Base-by-base conservation (phyloP, 2,329 filamentous ascomycete species). In the Hypoxylon sp. region DNA sequence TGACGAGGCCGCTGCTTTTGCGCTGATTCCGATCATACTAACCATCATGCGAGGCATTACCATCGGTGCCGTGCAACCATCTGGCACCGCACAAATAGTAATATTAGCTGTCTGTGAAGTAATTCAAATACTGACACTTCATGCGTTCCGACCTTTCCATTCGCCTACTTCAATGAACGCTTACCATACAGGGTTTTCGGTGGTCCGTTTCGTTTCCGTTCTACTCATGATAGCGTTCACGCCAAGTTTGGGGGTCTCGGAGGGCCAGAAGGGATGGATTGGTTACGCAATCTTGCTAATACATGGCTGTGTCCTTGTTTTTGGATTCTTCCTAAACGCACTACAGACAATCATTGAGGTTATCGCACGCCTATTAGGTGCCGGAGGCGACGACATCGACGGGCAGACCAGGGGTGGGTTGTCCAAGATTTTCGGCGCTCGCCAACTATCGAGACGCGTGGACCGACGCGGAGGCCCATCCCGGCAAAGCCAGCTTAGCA, bases 81-180 rank as follows among this genome's bases (percentile, higher is more conserved):
- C 93, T 35, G 96, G 96, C 6, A 94, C 98, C 62, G 94, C 94
- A 2, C 96, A 99, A 80, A 88, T 99, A 62, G 92, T 98, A 24
- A 85, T 98, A 47, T 86, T 99, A 42, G 94, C 94, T 27, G 95
- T 98, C 60, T 98, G 94, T 79, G 96, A 99, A 81, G 92, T 98
- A 69, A 91, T 98, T 35, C 89, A 94, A 65, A 89, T 98, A 37
- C 84, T 98, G 48, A 95, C 94, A 0, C 83, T 98, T 3, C 91
- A 96, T 74, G 93, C 93, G 6, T 97, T 98, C 82, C 90, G 92
- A 15, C 96, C 96, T 0, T 99, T 97, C 76, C 91, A 95, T 67
- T 90, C 91, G 1, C 90, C 94, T 21, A 98, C 96, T 0, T 98
- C 95, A 29, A 99, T 99, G 96, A 98, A 98, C 77, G 89, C 93